Base-by-base conservation (phyloP, 352 stramenopile genomes). In the Aphanomyces euteiches region DNA sequence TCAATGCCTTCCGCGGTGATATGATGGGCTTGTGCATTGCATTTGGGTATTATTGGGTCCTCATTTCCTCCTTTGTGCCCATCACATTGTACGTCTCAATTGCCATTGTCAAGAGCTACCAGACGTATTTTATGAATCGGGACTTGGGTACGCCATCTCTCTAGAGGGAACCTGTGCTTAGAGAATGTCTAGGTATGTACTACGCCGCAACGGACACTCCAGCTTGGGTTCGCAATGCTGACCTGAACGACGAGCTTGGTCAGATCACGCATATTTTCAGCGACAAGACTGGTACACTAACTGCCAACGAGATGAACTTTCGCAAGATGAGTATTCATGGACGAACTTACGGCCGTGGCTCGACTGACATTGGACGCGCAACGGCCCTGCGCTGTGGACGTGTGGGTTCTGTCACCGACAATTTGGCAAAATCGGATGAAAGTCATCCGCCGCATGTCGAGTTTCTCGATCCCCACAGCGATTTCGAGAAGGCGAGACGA, bases 81-180 rank as follows among this genome's bases (percentile, higher is more conserved):
- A 96, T 96, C 70, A 94, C 88, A 66, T 70, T 96, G 50, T 96
- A 96, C 75, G 88, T 96, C 50, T 93, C 85, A 7, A 89, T 96
- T 45, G 86, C 86, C 34, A 91, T 96, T 59, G 87, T 92, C 56
- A 93, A 93, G 69, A 91, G 76, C 34, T 93, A 93, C 72, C 87
- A 96, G 73, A 93, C 85, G 0, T 90, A 84, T 65, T 93, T 95
- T 73, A 67, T 96, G 37, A 92, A 92, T 63, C 83, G 83, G 34
- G 85, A 98, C 71, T 68, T 97, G 5, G 72, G 92, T 34, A 96
- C 96, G 84, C 17, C 47, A 17, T 19, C 21, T 39, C 12, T n/a
- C 45, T n/a, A n/a, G 45, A 15, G 45, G 13, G 45, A 2, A 19
- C 45, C n/a, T 4, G 1, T 5, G 28, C 19, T 68, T 12, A 34